These are phyloP conservation scores for Actinomortierella wolfii DNA, from an alignment of 371 early-diverging fungal species.

Conservation along the genomic window DNA sequence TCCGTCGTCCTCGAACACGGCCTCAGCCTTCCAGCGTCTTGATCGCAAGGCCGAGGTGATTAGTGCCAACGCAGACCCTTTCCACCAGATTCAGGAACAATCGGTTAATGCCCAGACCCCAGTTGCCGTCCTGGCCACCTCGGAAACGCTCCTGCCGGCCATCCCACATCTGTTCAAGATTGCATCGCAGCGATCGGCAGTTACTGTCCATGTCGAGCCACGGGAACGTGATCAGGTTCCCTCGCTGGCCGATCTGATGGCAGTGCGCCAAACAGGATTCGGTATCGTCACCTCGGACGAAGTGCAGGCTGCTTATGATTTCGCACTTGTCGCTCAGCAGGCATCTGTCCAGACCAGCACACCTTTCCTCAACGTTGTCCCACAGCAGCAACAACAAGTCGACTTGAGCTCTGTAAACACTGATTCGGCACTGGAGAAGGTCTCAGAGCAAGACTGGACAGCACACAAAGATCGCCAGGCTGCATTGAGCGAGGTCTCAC, in stretches of 20 bases:
- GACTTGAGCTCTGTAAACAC: conserved; percentile 45
- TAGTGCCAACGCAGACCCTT: conserved; percentile 44
- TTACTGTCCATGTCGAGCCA: conserved; percentile 61
- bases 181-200: conserved; percentile 52
- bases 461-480: conserved; percentile 46
- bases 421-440: conserved; percentile 15
- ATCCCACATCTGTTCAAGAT: conserved; percentile 72
- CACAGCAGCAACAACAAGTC: conserved; percentile 46
- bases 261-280: conserved; percentile 79
- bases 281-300: conserved; percentile 71
- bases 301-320: conserved; percentile 75
- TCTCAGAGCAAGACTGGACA: conserved; percentile 30
- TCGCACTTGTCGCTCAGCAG: conserved; percentile 67
- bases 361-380: conserved; percentile 65
- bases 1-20: conserved; percentile 31
- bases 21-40: conserved; percentile 35
- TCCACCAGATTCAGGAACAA: conserved; percentile 36
- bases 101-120: conserved; percentile 32
- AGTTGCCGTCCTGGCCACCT: conserved; percentile 56
- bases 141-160: conserved; percentile 58
- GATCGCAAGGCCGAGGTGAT: conserved; percentile 35
- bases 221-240: conserved; percentile 41
- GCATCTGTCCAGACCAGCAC: conserved; percentile 62
- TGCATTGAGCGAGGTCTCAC: conserved; percentile 43
- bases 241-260: conserved; percentile 64